phyloP scores from a whole-genome alignment of 163 green algal species.

The Scenedesmus sp. region DNA sequence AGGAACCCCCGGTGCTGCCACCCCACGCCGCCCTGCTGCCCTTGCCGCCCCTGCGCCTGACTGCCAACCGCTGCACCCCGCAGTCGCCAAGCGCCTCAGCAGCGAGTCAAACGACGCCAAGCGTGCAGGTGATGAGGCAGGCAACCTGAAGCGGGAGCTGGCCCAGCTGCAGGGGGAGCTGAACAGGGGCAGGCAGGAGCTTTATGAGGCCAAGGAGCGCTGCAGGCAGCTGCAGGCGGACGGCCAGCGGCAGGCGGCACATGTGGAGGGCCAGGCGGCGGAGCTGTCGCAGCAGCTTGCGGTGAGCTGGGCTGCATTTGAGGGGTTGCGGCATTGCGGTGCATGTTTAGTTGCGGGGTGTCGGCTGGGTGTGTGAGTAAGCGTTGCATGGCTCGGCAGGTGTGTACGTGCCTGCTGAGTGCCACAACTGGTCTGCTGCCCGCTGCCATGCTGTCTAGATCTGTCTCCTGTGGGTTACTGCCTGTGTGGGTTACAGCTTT shows the following conservation, averaged over 20 bases:
- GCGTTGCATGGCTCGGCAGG: no score
- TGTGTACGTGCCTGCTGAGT: background rate
- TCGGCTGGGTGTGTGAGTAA: background rate
- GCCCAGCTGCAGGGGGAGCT: conserved; percentile 5
- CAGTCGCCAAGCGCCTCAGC: conserved; percentile 23
- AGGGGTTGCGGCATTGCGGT: no score
- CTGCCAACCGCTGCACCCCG: background rate
- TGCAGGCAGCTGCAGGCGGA: conserved; percentile 13
- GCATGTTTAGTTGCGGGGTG: no score
- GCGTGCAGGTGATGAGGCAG: conserved; percentile 22
- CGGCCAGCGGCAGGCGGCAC: background rate
- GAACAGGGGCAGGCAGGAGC: background rate
- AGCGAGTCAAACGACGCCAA: conserved; percentile 11
- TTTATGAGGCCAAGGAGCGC: background rate
- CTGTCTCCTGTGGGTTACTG: no score
- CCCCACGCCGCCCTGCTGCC: background rate
- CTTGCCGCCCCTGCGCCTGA: background rate
- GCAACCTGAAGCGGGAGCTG: background rate
- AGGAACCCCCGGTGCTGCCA: no score
- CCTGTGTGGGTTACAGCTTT: no score
- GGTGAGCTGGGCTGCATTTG: background rate
- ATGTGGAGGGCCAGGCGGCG: conserved; percentile 1
- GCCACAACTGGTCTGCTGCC: background rate
- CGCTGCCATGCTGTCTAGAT: no score
- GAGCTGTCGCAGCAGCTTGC: conserved; percentile 25